Evolutionary conservation across 2,329 filamentous ascomycete species (phyloP).

Genomic region (Knoxdaviesia capensis): DNA sequence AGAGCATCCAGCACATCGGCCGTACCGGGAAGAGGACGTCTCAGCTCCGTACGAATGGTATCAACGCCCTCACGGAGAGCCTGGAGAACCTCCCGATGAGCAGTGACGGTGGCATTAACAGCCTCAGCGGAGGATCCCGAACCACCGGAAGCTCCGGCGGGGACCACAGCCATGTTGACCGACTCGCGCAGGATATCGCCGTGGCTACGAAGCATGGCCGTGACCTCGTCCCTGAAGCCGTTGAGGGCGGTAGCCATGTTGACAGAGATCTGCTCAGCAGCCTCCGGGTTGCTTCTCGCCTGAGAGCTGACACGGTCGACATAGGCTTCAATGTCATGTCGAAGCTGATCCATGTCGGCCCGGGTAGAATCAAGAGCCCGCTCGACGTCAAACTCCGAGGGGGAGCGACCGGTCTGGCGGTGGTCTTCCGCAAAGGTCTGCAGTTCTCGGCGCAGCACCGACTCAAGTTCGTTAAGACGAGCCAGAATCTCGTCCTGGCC

Average conservation of each 20-base stretch:
- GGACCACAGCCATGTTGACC: conserved; percentile 49
- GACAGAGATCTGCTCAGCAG: too few relatives aligned
- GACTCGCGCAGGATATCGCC: conserved; percentile 66
- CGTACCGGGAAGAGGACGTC: conserved; percentile 45
- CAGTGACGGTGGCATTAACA: conserved; percentile 14
- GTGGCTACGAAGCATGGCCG: conserved; percentile 53
- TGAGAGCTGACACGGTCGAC: conserved; percentile 52
- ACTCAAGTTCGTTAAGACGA: conserved; percentile 45
- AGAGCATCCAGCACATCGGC: conserved; percentile 78
- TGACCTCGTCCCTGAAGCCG: conserved; percentile 45
- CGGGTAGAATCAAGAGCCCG: conserved; percentile 76
- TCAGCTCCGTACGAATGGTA: conserved; percentile 55
- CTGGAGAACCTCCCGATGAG: conserved; percentile 43
- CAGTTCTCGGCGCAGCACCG: conserved; percentile 38
- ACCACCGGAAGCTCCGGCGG: conserved; percentile 13
- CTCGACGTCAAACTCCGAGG: conserved; percentile 41
- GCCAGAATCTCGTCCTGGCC: conserved; percentile 29
- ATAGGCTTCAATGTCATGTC: conserved; percentile 62
- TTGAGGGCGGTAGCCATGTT: conserved; percentile 26
- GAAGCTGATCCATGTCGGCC: conserved; percentile 66
- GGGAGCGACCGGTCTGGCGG: too few relatives aligned
- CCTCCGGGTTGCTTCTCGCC: background rate
- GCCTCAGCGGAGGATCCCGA: conserved; percentile 6
- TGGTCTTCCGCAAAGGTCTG: conserved; percentile 34
- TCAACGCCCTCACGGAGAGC: conserved; percentile 54